Conservation (phyloP, 2,329 filamentous ascomycete species). For the Gaeumannomyces tritici region DNA sequence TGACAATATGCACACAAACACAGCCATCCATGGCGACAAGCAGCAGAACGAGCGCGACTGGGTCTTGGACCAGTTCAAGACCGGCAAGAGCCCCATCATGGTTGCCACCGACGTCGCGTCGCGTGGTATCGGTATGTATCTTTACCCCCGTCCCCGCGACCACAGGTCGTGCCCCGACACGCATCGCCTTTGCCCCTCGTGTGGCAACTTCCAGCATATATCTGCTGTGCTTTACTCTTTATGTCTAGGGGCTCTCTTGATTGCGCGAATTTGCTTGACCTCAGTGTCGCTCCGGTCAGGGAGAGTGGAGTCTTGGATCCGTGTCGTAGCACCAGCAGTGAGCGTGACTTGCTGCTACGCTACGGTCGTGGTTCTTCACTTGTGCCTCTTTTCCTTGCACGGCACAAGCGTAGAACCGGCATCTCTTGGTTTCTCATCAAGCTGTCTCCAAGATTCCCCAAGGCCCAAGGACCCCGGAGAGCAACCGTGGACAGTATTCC, state of each 20-base stretch:
- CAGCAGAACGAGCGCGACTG: constrained; percentile 99
- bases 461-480: constrained; percentile 45
- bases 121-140: constrained; percentile 99
- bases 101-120: constrained; percentile 99
- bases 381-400: constrained; percentile 49
- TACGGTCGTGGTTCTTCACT: constrained; percentile 59
- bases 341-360: constrained; percentile 49
- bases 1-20: constrained; percentile 20
- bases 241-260: constrained; percentile 78
- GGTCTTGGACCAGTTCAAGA: constrained; percentile 99
- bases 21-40: constrained; percentile 97
- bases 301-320: constrained; percentile 81
- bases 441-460: constrained; percentile 50
- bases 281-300: constrained; percentile 74
- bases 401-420: constrained; percentile 72
- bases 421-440: constrained; percentile 72
- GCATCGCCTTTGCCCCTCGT: constrained; percentile 17
- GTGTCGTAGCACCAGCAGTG: constrained; percentile 48
- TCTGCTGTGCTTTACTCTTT: constrained; percentile 78
- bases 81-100: constrained; percentile 99
- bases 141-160: constrained; percentile 20
- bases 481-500: constrained; percentile 25
- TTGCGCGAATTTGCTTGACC: constrained; percentile 89
- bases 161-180: constrained; percentile 20
- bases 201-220: constrained; percentile 49